Conservation (phyloP, 192 early-diverging fungal species). For the Thoreauomyces humboldtii region DNA sequence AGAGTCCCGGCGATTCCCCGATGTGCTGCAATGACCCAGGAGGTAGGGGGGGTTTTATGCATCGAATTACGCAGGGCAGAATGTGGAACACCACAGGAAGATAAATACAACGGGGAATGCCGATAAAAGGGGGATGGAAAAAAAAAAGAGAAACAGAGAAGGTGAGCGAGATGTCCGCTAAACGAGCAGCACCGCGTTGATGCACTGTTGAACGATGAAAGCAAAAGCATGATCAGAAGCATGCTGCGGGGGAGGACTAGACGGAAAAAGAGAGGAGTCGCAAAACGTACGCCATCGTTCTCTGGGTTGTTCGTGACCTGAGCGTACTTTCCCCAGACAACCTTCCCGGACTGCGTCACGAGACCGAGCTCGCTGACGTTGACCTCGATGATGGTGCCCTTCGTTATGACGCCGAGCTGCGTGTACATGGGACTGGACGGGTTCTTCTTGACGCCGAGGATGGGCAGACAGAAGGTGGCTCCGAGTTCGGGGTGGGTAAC, state of each 20-base stretch:
- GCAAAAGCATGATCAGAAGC: neutral
- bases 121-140: neutral
- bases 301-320: constrained; percentile 98
- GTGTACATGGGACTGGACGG: constrained; percentile 94
- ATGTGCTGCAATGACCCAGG: too few relatives aligned
- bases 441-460: constrained; percentile 99
- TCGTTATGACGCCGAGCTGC: constrained; percentile 95
- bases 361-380: constrained; percentile 95
- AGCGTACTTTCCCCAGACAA: constrained; percentile 87
- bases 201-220: constrained; percentile 35
- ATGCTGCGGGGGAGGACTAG: neutral
- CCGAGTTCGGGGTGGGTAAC: constrained; percentile 98
- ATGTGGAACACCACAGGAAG: too few relatives aligned
- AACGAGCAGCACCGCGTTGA: constrained; percentile 90
- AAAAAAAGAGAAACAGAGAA: neutral
- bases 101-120: too few relatives aligned
- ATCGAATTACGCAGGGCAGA: too few relatives aligned
- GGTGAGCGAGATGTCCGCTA: too few relatives aligned
- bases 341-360: constrained; percentile 95
- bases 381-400: constrained; percentile 94
- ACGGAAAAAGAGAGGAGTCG: constrained; percentile 16
- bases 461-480: constrained; percentile 95
- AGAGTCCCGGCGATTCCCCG: too few relatives aligned
- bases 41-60: too few relatives aligned
- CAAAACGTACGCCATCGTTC: constrained; percentile 81